Percentiles rank a stretch among this genome's conserved stretches.
Conservation (phyloP, 2,329 filamentous ascomycete species). For the Aspergillus sp. region DNA sequence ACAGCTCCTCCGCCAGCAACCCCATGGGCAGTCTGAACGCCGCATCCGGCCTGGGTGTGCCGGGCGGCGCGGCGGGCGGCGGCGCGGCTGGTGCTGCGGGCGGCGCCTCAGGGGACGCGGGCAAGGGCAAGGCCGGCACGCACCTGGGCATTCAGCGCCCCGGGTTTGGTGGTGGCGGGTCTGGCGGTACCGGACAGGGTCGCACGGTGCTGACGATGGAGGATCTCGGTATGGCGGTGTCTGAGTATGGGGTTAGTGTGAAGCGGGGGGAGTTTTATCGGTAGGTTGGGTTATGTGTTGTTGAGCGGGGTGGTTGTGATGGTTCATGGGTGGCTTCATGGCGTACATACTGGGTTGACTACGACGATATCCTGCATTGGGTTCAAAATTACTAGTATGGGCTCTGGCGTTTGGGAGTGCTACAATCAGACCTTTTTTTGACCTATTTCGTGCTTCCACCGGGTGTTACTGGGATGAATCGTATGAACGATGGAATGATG, state of each 20-base stretch:
- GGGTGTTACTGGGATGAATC: neutral
- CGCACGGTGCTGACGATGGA: conserved; percentile 97
- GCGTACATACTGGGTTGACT: conserved; percentile 13
- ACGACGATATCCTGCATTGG: conserved; percentile 16
- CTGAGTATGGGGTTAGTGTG: conserved; percentile 95
- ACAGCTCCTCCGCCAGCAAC: conserved; percentile 81
- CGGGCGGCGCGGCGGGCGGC: conserved; percentile 55
- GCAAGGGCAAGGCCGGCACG: conserved; percentile 49
- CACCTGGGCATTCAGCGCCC: conserved; percentile 72
- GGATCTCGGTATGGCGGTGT: conserved; percentile 95
- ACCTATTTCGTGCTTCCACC: too few species aligned
- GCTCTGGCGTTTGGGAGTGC: conserved; percentile 10
- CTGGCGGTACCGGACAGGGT: conserved; percentile 78
- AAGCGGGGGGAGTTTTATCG: conserved; percentile 97
- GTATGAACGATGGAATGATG: conserved; percentile 5
- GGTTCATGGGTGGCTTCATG: neutral
- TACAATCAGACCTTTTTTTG: too few species aligned
- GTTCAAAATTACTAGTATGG: conserved; percentile 9
- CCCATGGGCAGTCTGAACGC: conserved; percentile 84
- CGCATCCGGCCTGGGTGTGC: conserved; percentile 54
- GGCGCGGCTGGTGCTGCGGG: conserved; percentile 50
- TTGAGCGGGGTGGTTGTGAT: neutral
- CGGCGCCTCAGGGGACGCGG: conserved; percentile 47
- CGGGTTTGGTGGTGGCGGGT: conserved; percentile 82
- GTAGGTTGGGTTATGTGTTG: conserved; percentile 36